Percentiles rank a stretch among this genome's conserved stretches.
Conservation (phyloP, 1,284 basidiomycete species). For the Apiotrichum domesticum region DNA sequence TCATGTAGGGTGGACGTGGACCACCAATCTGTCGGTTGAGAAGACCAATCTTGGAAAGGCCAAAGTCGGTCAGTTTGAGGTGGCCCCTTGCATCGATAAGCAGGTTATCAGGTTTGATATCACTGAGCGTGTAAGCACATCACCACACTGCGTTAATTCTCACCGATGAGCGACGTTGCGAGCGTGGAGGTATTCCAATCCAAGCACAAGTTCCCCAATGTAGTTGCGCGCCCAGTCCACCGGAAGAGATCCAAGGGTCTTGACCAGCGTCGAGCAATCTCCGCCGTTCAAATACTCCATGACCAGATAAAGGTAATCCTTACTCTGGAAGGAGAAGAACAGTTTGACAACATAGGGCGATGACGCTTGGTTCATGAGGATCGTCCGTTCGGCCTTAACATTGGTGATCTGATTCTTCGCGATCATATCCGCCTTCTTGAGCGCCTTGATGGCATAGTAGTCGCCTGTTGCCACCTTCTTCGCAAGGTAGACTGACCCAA, state of each 20-base stretch:
- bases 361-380: slow-evolving; percentile 98
- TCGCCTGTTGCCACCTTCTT: slow-evolving; percentile 98
- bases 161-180: slow-evolving; percentile 95
- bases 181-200: slow-evolving; percentile 89
- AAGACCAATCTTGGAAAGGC: slow-evolving; percentile 91
- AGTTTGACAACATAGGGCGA: slow-evolving; percentile 98
- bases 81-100: slow-evolving; percentile 95
- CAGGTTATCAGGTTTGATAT: slow-evolving; percentile 95
- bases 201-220: slow-evolving; percentile 90
- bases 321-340: slow-evolving; percentile 98
- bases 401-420: slow-evolving; percentile 99
- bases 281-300: slow-evolving; percentile 99
- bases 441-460: slow-evolving; percentile 97
- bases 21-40: slow-evolving; percentile 89
- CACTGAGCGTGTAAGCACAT: slow-evolving; percentile 54
- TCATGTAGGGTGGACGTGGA: slow-evolving; percentile 52
- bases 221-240: slow-evolving; percentile 98
- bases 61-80: slow-evolving; percentile 96
- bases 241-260: slow-evolving; percentile 83
- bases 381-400: slow-evolving; percentile 98
- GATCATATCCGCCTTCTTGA: slow-evolving; percentile 99
- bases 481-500: slow-evolving; percentile 95
- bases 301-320: slow-evolving; percentile 90
- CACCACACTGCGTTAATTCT: slow-evolving; percentile 78
- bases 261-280: slow-evolving; percentile 94